These are phyloP conservation scores for Cinnamomum chago DNA, from an alignment of 164 flowering plant genomes.

Conservation along the genomic window DNA sequence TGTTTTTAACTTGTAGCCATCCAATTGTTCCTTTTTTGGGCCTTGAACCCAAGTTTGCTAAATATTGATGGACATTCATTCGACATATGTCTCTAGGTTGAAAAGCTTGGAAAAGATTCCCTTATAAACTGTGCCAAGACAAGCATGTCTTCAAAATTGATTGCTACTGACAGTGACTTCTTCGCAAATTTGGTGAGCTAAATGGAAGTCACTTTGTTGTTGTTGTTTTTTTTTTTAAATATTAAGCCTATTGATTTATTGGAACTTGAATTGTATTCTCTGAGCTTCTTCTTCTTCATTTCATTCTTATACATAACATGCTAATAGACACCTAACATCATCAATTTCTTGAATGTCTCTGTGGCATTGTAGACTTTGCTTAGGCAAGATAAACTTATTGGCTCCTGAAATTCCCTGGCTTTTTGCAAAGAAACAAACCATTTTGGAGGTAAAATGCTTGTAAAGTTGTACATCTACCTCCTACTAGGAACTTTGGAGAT, in stretches of 20 bases:
- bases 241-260: background rate
- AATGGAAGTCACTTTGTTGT: no score
- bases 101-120: constrained; percentile 87
- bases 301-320: no score
- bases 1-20: no score
- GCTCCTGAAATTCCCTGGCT: background rate
- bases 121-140: constrained; percentile 98
- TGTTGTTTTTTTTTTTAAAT: no score
- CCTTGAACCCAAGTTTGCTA: no score
- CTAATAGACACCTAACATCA: no score
- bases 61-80: background rate
- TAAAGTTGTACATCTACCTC: background rate
- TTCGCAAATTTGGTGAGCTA: constrained; percentile 85
- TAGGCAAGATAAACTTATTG: background rate
- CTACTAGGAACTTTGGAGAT: background rate
- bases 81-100: constrained; percentile 51
- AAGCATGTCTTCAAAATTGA: constrained; percentile 96
- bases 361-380: background rate
- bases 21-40: no score
- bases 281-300: background rate
- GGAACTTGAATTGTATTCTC: background rate
- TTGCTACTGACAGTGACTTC: constrained; percentile 78
- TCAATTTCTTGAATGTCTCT: background rate
- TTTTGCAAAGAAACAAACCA: background rate
- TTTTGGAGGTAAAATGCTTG: background rate